Base-by-base conservation (phyloP, 768 basidiomycete genomes). In the Gloeophyllum trabeum region DNA sequence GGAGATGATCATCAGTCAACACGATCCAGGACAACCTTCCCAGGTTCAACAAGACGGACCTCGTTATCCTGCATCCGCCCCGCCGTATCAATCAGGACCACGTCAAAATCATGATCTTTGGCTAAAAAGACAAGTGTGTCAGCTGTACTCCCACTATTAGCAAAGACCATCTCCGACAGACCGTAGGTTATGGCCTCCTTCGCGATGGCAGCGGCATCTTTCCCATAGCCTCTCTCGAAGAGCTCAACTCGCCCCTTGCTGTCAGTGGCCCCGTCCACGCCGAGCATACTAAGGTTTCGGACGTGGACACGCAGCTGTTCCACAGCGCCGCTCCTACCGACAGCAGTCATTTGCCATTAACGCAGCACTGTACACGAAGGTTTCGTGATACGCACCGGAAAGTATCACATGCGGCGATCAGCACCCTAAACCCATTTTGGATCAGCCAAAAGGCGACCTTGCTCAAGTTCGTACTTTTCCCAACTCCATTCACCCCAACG, bases 61-160 rank as follows among this genome's bases (percentile, higher is more conserved):
- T 98, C 96, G 58, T 98, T 99, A 60, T 98, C 96, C 60, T 99
- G 96, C 96, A 98, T 98, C 42, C 94, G 75, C 1, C 96, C 96
- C 16, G 96, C 96, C 1, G 96, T 98, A 58, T 99, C 96, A 53
- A 99, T 90, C 35, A 99, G 69, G 4, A 99, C 94, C 19, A 98
- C 92, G 52, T 99, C 96, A 58, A 96, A 97, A 47, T 81, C 77
- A 47, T 85, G 82, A 51, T 93, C 89, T 49, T 79, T 82, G 24
- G 79, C 93, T 96, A 48, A 19, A 34, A 47, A 43, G 43, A 40
- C 16, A 28, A 22, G 36, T 25, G 24, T 46, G 7, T 35, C 23
- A 16, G 46, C 34, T 19, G 13, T 4, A 10, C 16, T 12, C 2
- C 28, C 22, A 19, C 10, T 24, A 16, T 13, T 26, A 6, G 22